These are phyloP conservation scores for Aechmea fasciata DNA, from an alignment of 176 grass and related monocot species.

Conservation along the genomic window DNA sequence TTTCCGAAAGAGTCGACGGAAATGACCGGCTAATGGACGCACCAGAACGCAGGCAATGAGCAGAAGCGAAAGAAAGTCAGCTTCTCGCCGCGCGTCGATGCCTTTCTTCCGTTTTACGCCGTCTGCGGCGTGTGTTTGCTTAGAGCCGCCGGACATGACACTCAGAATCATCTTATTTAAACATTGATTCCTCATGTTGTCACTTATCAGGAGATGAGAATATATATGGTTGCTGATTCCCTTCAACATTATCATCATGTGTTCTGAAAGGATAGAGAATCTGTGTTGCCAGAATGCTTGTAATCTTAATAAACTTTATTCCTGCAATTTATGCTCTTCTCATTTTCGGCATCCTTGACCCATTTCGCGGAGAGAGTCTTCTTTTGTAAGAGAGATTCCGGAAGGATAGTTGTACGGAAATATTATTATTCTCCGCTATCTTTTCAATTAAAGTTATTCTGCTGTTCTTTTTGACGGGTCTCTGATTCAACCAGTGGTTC, in stretches of 20 bases:
- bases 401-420: no score
- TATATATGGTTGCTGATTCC: not conserved
- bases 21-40: not conserved
- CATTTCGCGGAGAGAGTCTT: no score
- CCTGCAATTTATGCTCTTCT: not conserved
- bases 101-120: not conserved
- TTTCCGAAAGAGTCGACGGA: not conserved
- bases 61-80: not conserved
- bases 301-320: slow-evolving; percentile 1
- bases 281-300: not conserved
- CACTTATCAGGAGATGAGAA: slow-evolving; percentile 6
- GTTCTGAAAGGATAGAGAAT: not conserved
- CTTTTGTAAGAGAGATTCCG: no score
- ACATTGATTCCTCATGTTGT: not conserved
- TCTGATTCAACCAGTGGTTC: no score
- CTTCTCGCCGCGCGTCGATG: not conserved
- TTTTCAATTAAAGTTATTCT: no score
- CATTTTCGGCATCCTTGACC: not conserved
- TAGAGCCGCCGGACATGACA: not conserved
- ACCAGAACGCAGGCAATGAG: not conserved
- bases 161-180: not conserved
- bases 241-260: not conserved
- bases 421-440: no score
- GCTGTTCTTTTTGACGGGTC: no score
- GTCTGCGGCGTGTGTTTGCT: not conserved